Conservation (phyloP, 495 filamentous ascomycete species). For the Hypoxylon fuscum region DNA sequence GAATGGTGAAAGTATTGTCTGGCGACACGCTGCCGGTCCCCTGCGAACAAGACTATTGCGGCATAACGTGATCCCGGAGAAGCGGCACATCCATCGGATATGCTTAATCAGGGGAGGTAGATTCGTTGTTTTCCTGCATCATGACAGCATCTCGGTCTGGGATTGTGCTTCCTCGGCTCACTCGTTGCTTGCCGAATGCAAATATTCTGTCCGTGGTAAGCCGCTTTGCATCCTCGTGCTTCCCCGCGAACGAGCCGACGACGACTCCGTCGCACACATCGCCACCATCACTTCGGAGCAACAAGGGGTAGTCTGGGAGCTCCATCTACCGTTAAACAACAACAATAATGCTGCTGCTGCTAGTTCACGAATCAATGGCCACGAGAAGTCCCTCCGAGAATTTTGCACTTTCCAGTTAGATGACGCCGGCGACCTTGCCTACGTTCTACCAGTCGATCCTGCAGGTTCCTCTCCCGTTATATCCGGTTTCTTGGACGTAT, state of each 20-base stretch:
- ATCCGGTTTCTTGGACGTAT: constrained; percentile 87
- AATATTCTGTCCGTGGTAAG: constrained; percentile 72
- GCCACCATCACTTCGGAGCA: constrained; percentile 85
- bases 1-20: constrained; percentile 81
- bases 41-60: constrained; percentile 65
- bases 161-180: constrained; percentile 70
- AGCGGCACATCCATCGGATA: constrained; percentile 83
- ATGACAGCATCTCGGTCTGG: constrained; percentile 82
- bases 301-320: constrained; percentile 87
- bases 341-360: constrained; percentile 37
- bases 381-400: constrained; percentile 61
- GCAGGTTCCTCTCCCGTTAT: constrained; percentile 75
- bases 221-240: constrained; percentile 84
- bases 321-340: constrained; percentile 60
- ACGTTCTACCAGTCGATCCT: constrained; percentile 89
- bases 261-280: constrained; percentile 68
- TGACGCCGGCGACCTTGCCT: constrained; percentile 76
- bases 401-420: constrained; percentile 79
- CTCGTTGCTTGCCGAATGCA: constrained; percentile 62
- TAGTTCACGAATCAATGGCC: constrained; percentile 45
- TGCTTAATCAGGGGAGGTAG: constrained; percentile 77
- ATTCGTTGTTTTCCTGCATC: constrained; percentile 83
- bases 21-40: constrained; percentile 69
- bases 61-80: constrained; percentile 73
- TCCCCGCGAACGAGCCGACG: constrained; percentile 66